Percentiles rank a stretch among this genome's conserved stretches.
Conservation (phyloP, 345 rosid genomes). For the Citropsis articulata region DNA sequence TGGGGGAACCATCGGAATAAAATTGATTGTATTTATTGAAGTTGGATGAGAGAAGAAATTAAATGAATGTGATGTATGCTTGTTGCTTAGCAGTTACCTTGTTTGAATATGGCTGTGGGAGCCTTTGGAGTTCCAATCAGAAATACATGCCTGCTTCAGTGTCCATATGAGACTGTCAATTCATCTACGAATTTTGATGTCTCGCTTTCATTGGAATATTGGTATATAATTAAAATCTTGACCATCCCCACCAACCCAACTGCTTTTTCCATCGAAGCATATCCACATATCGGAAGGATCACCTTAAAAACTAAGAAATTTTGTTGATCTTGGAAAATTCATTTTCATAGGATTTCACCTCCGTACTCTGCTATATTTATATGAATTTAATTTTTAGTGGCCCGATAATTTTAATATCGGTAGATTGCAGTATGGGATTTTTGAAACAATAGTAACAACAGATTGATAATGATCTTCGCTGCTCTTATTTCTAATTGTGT, state of each 20-base stretch:
- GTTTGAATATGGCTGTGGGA: neutral
- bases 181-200: neutral
- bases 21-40: neutral
- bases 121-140: neutral
- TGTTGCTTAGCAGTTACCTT: neutral
- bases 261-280: neutral
- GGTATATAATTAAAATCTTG: neutral
- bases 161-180: neutral
- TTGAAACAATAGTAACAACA: too few species aligned
- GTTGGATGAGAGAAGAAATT: neutral
- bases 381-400: too few species aligned
- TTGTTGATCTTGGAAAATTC: too few species aligned
- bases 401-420: too few species aligned
- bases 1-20: constrained; percentile 7
- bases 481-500: too few species aligned
- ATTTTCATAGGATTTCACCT: too few species aligned
- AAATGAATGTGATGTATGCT: neutral
- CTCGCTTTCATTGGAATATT: neutral
- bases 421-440: too few species aligned
- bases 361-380: neutral
- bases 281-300: neutral
- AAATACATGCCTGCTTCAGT: constrained; percentile 1
- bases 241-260: neutral
- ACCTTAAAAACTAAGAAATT: neutral
- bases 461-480: too few species aligned